These are phyloP conservation scores for Penicillium lagena DNA, from an alignment of 495 filamentous ascomycete genomes.

Conservation along the genomic window DNA sequence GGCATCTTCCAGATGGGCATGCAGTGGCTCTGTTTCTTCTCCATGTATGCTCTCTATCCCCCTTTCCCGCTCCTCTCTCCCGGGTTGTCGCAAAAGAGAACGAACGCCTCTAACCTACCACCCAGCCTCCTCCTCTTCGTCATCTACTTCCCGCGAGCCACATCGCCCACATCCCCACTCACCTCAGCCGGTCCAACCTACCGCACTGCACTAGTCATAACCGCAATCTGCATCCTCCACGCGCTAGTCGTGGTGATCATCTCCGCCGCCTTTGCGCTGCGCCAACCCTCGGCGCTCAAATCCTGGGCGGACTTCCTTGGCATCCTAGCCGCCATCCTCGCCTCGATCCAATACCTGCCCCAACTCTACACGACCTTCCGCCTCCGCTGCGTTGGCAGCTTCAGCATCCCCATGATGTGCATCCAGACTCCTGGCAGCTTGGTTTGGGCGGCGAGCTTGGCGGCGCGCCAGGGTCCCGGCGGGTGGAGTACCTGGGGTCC, in stretches of 20 bases:
- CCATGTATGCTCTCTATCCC: conserved; percentile 53
- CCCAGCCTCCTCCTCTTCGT: conserved; percentile 76
- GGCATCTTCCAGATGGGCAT: conserved; percentile 85
- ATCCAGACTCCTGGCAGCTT: conserved; percentile 93
- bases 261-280: conserved; percentile 53
- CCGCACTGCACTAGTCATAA: conserved; percentile 68
- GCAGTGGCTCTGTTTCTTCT: conserved; percentile 86
- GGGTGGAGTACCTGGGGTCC: conserved; percentile 97
- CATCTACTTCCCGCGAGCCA: conserved; percentile 70
- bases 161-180: conserved; percentile 33
- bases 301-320: conserved; percentile 82
- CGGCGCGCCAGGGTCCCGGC: conserved; percentile 66
- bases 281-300: conserved; percentile 51
- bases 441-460: conserved; percentile 81
- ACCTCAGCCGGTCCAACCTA: conserved; percentile 47
- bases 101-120: conserved; percentile 1
- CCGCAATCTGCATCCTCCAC: conserved; percentile 62
- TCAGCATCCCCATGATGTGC: conserved; percentile 97
- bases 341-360: conserved; percentile 85
- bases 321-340: conserved; percentile 67
- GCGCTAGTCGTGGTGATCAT: conserved; percentile 61
- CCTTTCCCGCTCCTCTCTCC: no score
- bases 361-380: conserved; percentile 89
- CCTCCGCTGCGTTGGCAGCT: conserved; percentile 74
- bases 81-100: conserved; percentile 19